Base-by-base conservation (phyloP, 768 basidiomycete genomes). In the Cyathus striatus region DNA sequence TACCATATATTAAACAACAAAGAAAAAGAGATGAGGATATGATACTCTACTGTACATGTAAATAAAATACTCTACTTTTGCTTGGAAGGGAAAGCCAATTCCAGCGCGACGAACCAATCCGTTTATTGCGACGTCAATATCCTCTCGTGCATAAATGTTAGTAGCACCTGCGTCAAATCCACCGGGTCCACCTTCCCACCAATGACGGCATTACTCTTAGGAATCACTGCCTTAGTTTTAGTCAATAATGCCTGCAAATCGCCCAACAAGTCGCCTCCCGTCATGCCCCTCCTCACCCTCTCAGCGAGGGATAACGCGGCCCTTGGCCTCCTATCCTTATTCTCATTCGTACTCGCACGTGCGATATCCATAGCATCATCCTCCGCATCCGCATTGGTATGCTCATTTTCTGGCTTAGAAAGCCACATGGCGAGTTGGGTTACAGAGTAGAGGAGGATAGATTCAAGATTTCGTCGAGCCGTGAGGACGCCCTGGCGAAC, bases 381-480 rank as follows among this genome's bases (percentile, higher is more conserved):
- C 25, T 72, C 75, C 1, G 57, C 56, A 5, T 81, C 80, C 25
- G 60, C 72, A 13, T 55, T 52, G 14, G 60, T 42, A 1, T 59
- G 53, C 38, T 85, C 84, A 49, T 79, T 74, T 42, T 87, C 86
- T 5, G 83, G 82, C 53, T 82, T 86, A 30, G 78, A 76, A 7
- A 88, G 66, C 81, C 85, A 88, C 75, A 86, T 77, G 5, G 78
- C 83, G 24, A 91, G 76, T 54, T 91, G 89, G 5, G 86, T 87
- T 30, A 79, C 75, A 1, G 81, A 74, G 51, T 89, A 91, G 10
- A 86, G 64, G 2, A 86, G 62, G 18, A 85, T 69, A 4, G 70
- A 75, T 54, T 91, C 89, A 3, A 90, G 69, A 37, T 78, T 80
- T 24, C 77, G 72, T 16, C 80, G 73, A 0, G 78, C 72, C 1